Evolutionary conservation across 306 rosid genomes (phyloP).

Genomic region (Hylodesmum podocarpum): DNA sequence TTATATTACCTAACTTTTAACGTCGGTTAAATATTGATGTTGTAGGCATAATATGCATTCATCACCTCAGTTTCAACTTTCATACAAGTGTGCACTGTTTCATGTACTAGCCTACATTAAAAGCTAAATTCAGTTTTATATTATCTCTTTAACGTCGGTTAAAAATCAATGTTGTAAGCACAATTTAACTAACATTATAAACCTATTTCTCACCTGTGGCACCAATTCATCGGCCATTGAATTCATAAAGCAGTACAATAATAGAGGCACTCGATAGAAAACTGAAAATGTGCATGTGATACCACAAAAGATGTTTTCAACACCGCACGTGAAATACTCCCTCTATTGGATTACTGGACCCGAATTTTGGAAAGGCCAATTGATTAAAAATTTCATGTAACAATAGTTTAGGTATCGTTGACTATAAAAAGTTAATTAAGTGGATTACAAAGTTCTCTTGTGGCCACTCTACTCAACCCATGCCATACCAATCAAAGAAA

Average conservation of each 20-base stretch:
- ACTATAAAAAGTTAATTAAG: background rate
- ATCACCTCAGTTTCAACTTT: too few species aligned
- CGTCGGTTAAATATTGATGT: too few species aligned
- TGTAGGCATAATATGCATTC: too few species aligned
- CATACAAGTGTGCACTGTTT: too few species aligned
- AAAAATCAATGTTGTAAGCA: too few species aligned
- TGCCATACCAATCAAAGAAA: background rate
- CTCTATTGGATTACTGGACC: background rate
- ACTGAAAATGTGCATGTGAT: conserved; percentile 37
- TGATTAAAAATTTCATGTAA: background rate
- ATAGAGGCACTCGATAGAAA: conserved; percentile 20
- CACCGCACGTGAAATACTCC: conserved; percentile 38
- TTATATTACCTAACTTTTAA: too few species aligned
- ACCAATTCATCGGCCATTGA: background rate
- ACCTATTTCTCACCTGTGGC: background rate
- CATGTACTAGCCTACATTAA: too few species aligned
- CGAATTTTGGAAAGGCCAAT: background rate
- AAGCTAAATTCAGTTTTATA: too few species aligned
- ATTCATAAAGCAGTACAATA: conserved; percentile 27
- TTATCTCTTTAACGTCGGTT: too few species aligned
- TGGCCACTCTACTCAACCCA: background rate
- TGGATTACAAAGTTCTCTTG: background rate
- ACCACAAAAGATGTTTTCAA: conserved; percentile 30
- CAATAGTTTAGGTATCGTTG: background rate
- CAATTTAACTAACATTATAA: too few species aligned